These are phyloP conservation scores for Capsicum chinense DNA, from an alignment of 257 asterid species.

Conservation along the genomic window DNA sequence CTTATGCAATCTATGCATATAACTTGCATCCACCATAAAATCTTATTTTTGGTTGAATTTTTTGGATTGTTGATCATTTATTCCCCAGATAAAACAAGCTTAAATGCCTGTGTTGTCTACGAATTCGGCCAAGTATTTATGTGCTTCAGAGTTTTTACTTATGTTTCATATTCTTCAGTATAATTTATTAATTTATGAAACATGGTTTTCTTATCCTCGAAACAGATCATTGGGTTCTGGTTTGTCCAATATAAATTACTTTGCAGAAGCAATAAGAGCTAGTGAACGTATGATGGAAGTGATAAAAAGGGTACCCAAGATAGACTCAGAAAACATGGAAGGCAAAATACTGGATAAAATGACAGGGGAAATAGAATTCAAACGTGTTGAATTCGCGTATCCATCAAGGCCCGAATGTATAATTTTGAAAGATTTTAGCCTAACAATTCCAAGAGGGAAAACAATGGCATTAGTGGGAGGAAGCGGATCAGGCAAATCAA, in stretches of 20 bases:
- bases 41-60: too few species aligned
- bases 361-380: conserved; percentile 70
- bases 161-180: neutral
- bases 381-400: conserved; percentile 60
- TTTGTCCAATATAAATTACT: conserved; percentile 69
- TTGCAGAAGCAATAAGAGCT: conserved; percentile 77
- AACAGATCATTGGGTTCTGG: conserved; percentile 78
- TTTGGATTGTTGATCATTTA: too few species aligned
- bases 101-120: too few species aligned
- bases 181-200: neutral
- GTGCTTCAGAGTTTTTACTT: too few species aligned
- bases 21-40: too few species aligned
- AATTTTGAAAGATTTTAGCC: conserved; percentile 64
- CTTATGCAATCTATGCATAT: too few species aligned
- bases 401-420: conserved; percentile 78
- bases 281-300: conserved; percentile 71
- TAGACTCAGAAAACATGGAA: conserved; percentile 67
- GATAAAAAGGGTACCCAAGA: conserved; percentile 67
- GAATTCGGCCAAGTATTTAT: too few species aligned
- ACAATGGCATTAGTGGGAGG: conserved; percentile 89
- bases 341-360: conserved; percentile 62
- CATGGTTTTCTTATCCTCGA: neutral
- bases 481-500: conserved; percentile 91
- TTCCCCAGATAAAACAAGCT: too few species aligned
- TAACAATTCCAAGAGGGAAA: conserved; percentile 66